Percentiles rank a stretch among this genome's conserved stretches.
Conservation (phyloP, 2,329 filamentous ascomycete species). For the Neocatenulostroma microsporum region DNA sequence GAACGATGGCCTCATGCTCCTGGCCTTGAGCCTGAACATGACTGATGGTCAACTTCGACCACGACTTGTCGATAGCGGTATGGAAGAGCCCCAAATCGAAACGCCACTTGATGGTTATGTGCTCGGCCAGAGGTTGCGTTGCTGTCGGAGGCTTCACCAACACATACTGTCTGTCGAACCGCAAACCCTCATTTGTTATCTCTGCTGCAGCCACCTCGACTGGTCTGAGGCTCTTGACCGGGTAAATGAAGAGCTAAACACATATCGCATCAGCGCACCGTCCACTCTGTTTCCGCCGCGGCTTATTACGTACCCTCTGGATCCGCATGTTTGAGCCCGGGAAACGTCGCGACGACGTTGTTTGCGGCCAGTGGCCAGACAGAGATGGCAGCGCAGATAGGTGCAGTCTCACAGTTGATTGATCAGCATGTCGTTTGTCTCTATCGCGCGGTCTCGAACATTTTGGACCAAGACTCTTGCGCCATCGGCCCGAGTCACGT, state of each 20-base stretch:
- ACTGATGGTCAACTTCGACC: conserved; percentile 30
- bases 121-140: conserved; percentile 24
- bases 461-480: too few species aligned
- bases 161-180: conserved; percentile 30
- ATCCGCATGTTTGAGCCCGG: too few species aligned
- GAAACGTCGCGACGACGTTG: too few species aligned
- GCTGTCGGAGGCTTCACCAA: conserved; percentile 26
- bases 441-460: too few species aligned
- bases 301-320: too few species aligned
- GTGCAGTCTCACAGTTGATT: too few species aligned
- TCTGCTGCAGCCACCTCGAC: conserved; percentile 27
- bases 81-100: conserved; percentile 28
- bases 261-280: too few species aligned
- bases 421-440: too few species aligned
- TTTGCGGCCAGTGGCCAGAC: too few species aligned
- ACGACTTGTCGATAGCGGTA: conserved; percentile 25
- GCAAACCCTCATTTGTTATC: conserved; percentile 29
- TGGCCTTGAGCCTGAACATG: conserved; percentile 24
- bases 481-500: too few species aligned
- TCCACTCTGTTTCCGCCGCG: too few species aligned
- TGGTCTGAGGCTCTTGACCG: conserved; percentile 26
- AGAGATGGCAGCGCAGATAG: too few species aligned
- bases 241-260: conserved; percentile 30
- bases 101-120: conserved; percentile 30
- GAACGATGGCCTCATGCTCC: conserved; percentile 19